Percentiles rank a stretch among this genome's conserved stretches.
phyloP scores from a whole-genome alignment of 495 filamentous ascomycete genomes.

The Penicillium maclennaniae region DNA sequence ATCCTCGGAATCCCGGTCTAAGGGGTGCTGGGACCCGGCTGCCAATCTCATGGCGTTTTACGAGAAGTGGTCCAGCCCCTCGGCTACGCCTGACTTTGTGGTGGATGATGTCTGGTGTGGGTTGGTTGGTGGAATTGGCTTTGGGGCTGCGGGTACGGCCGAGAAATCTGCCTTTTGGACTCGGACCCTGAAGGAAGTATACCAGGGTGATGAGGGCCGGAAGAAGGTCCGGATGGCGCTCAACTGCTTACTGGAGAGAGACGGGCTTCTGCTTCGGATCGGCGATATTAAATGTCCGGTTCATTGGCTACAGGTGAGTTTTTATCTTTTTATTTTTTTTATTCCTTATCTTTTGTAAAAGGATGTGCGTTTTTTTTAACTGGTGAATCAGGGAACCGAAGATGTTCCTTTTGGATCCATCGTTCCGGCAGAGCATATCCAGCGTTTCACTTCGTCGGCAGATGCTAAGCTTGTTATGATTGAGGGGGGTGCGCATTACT shows the following conservation, averaged over 20 bases:
- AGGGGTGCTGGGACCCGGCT: slow-evolving; percentile 59
- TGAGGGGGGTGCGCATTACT: slow-evolving; percentile 54
- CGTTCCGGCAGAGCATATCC: slow-evolving; percentile 53
- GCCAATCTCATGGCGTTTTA: slow-evolving; percentile 41
- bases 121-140: slow-evolving; percentile 56
- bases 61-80: slow-evolving; percentile 43
- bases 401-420: slow-evolving; percentile 48
- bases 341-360: no score
- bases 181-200: slow-evolving; percentile 51
- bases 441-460: slow-evolving; percentile 50
- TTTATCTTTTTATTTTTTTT: no score
- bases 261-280: slow-evolving; percentile 54
- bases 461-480: slow-evolving; percentile 50
- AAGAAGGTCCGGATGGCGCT: slow-evolving; percentile 55
- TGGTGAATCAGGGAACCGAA: slow-evolving; percentile 50
- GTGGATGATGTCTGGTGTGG: slow-evolving; percentile 53
- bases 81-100: slow-evolving; percentile 51
- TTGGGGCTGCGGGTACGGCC: slow-evolving; percentile 39
- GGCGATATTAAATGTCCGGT: slow-evolving; percentile 59
- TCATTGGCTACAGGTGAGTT: slow-evolving; percentile 59
- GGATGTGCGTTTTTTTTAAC: no score
- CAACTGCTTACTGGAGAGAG: slow-evolving; percentile 53
- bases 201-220: slow-evolving; percentile 58
- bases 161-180: slow-evolving; percentile 50
- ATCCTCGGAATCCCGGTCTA: slow-evolving; percentile 46